Conservation (phyloP, 371 early-diverging fungal species). For the Mycotypha africana region DNA sequence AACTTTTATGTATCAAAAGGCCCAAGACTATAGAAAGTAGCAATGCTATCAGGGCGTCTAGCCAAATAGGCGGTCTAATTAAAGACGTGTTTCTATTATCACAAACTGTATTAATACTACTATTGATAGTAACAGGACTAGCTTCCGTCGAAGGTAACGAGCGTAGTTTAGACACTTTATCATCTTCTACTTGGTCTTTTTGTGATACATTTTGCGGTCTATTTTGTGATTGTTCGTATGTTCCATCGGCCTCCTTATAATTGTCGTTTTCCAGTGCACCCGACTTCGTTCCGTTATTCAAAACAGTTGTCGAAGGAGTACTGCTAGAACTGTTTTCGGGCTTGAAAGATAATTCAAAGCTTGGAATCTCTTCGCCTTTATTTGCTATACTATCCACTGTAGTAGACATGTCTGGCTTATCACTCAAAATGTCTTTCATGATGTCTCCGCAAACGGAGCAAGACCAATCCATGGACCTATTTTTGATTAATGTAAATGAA, state of each 20-base stretch:
- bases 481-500: neutral
- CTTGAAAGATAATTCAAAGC: conserved; percentile 17
- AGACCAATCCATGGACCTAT: conserved; percentile 24
- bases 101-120: too few relatives aligned
- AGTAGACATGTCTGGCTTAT: too few relatives aligned
- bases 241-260: neutral
- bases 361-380: conserved; percentile 14
- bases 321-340: neutral
- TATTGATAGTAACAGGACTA: neutral
- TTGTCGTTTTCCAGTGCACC: neutral
- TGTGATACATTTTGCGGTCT: too few relatives aligned
- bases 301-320: neutral
- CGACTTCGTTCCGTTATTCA: neutral
- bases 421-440: conserved; percentile 20
- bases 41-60: conserved; percentile 40
- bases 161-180: neutral
- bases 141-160: too few relatives aligned
- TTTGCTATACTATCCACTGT: neutral
- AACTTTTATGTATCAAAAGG: too few relatives aligned
- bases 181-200: too few relatives aligned
- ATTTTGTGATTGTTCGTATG: neutral
- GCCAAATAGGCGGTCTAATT: conserved; percentile 25
- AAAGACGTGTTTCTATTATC: too few relatives aligned
- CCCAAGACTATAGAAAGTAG: too few relatives aligned
- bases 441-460: conserved; percentile 21